These are phyloP conservation scores for Microbotryum scabiosae DNA, from an alignment of 1,284 basidiomycete genomes.

Conservation along the genomic window DNA sequence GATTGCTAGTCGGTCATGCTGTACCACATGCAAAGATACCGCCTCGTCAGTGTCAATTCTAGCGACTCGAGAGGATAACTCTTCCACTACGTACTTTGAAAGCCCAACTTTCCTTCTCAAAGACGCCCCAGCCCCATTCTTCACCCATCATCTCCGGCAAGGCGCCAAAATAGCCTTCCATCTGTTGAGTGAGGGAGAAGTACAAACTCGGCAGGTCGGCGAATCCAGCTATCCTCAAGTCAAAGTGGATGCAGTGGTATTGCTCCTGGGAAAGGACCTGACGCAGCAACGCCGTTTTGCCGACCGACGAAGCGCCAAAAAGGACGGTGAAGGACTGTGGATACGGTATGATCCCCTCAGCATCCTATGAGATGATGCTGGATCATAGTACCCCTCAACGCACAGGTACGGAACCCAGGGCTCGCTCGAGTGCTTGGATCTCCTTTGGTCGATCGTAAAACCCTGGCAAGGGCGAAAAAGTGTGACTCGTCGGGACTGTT, in stretches of 20 bases:
- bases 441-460: constrained; percentile 63
- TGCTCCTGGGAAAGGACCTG: constrained; percentile 57
- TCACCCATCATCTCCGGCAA: constrained; percentile 50
- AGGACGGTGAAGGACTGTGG: constrained; percentile 63
- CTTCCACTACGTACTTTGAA: constrained; percentile 49
- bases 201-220: constrained; percentile 68
- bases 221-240: constrained; percentile 71
- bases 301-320: constrained; percentile 66
- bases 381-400: neutral
- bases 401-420: constrained; percentile 44
- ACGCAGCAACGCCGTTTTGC: constrained; percentile 69
- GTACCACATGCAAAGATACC: neutral
- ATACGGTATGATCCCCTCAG: constrained; percentile 37
- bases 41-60: too few species aligned
- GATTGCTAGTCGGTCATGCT: constrained; percentile 62
- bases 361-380: neutral
- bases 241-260: constrained; percentile 72
- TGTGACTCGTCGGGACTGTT: constrained; percentile 52
- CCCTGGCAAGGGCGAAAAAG: constrained; percentile 62
- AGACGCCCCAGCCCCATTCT: constrained; percentile 54
- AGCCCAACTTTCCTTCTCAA: constrained; percentile 61
- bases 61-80: neutral
- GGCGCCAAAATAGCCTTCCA: constrained; percentile 63
- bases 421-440: constrained; percentile 53
- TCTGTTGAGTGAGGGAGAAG: constrained; percentile 61